Percentiles rank a stretch among this genome's conserved stretches.
Conservation (phyloP, 148 eudicot species). For the Arctostaphylos glauca region DNA sequence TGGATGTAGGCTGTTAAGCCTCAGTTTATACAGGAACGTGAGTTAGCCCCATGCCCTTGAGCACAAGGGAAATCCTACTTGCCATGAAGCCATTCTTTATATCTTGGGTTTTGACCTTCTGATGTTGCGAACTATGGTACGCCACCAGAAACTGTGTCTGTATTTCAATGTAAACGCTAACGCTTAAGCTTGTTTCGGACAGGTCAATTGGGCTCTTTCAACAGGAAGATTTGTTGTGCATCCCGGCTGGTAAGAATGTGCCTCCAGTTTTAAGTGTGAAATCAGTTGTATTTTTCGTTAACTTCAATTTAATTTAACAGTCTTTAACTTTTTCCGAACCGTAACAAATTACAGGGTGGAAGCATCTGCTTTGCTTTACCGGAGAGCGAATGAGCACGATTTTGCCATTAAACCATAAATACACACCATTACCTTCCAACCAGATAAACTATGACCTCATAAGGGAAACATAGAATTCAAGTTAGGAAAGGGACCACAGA, state of each 20-base stretch:
- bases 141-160: neutral
- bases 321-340: neutral
- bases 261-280: neutral
- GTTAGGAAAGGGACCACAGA: neutral
- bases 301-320: neutral
- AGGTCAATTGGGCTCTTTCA: constrained; percentile 95
- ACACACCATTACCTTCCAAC: constrained; percentile 10
- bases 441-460: constrained; percentile 11
- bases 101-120: neutral
- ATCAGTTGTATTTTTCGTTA: constrained; percentile 7
- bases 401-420: constrained; percentile 75
- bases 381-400: constrained; percentile 90
- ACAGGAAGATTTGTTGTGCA: constrained; percentile 86
- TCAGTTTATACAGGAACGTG: neutral
- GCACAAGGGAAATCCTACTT: neutral
- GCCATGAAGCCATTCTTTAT: neutral
- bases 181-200: constrained; percentile 19
- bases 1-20: neutral
- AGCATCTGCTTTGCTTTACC: constrained; percentile 93
- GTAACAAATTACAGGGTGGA: constrained; percentile 71
- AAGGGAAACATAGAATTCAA: neutral
- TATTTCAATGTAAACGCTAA: constrained; percentile 8
- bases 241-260: constrained; percentile 88
- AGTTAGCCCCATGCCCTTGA: neutral
- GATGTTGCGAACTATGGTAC: neutral